Conservation (phyloP, 345 rosid genomes). For the Hibiscus tridactylites region DNA sequence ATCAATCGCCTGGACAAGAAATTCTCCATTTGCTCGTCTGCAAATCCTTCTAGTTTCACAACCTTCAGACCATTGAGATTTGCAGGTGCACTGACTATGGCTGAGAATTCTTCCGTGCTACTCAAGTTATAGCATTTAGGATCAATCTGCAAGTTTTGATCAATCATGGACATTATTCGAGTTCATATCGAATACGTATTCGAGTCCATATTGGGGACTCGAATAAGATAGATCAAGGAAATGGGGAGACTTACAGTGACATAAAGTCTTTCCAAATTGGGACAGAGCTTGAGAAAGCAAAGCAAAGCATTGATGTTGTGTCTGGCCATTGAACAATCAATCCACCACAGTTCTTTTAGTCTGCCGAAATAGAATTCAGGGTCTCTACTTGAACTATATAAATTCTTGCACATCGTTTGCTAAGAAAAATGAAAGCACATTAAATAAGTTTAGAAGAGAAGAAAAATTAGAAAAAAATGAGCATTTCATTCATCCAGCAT, state of each 20-base stretch:
- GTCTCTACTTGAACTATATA: neutral
- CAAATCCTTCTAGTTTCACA: conserved; percentile 7
- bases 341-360: neutral
- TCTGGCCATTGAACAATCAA: neutral
- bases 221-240: neutral
- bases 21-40: neutral
- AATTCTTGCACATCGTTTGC: neutral
- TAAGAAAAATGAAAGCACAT: neutral
- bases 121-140: neutral
- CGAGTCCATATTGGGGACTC: no score
- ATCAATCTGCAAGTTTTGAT: conserved; percentile 7
- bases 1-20: neutral
- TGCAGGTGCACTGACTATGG: neutral
- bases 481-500: neutral
- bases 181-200: neutral
- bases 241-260: neutral
- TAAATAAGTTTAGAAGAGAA: neutral
- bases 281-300: neutral
- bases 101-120: neutral
- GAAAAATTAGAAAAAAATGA: neutral
- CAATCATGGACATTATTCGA: neutral
- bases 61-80: neutral
- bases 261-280: neutral
- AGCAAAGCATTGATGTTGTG: neutral
- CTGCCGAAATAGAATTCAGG: neutral